Percentiles rank a stretch among this genome's conserved stretches.
Evolutionary conservation across 2,329 filamentous ascomycete species (phyloP).

Genomic region (Scedosporium apiospermum): DNA sequence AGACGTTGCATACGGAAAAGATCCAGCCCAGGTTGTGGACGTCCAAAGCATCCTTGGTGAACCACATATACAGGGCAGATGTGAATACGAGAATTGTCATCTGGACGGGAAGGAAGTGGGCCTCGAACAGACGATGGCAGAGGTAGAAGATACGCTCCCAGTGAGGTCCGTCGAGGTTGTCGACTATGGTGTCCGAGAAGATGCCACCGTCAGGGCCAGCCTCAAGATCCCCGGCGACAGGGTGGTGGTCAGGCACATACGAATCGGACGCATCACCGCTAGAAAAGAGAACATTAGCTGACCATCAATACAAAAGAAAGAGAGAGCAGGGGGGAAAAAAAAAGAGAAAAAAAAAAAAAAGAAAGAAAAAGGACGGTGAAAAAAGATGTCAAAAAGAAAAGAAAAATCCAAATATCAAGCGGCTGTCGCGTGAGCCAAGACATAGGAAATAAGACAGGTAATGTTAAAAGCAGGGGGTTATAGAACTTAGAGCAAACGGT

Average conservation of each 20-base stretch:
- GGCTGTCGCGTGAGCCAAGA: background rate
- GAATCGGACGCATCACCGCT: slow-evolving; percentile 34
- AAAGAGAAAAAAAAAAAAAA: too few species aligned
- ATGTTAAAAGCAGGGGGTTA: background rate
- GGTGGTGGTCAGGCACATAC: slow-evolving; percentile 37
- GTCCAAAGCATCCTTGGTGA: slow-evolving; percentile 40
- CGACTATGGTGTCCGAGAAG: slow-evolving; percentile 44
- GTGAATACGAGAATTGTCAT: slow-evolving; percentile 55
- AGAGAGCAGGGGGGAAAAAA: too few species aligned
- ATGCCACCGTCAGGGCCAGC: slow-evolving; percentile 36
- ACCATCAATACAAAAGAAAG: background rate
- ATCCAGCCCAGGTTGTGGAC: slow-evolving; percentile 47
- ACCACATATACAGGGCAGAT: slow-evolving; percentile 49
- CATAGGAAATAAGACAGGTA: background rate
- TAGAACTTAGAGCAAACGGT: background rate
- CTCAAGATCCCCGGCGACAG: slow-evolving; percentile 28
- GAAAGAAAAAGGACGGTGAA: too few species aligned
- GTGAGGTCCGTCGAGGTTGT: slow-evolving; percentile 39
- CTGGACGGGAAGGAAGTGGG: slow-evolving; percentile 62
- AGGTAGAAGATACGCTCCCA: slow-evolving; percentile 49
- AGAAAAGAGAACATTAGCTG: slow-evolving; percentile 9
- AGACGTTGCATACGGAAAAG: slow-evolving; percentile 47
- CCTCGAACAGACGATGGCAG: slow-evolving; percentile 61
- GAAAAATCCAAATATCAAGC: background rate
- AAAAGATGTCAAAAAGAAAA: background rate